Conservation (phyloP, 2,329 filamentous ascomycete species). For the Beauveria sp. region DNA sequence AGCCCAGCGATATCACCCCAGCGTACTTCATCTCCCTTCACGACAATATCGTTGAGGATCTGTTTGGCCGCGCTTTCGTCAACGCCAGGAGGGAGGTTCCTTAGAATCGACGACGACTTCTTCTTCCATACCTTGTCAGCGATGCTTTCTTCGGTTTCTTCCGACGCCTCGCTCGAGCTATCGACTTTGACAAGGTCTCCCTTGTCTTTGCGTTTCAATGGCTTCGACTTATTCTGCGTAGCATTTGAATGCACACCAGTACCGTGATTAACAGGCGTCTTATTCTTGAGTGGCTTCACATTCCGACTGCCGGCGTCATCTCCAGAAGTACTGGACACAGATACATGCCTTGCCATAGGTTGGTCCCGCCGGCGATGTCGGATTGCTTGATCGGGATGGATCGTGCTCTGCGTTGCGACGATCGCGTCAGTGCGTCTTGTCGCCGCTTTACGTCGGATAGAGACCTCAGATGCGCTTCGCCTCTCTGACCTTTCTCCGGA, state of each 20-base stretch:
- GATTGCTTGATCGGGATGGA: conserved; percentile 14
- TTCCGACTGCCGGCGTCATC: conserved; percentile 13
- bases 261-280: background rate
- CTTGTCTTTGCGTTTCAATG: conserved; percentile 24
- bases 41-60: conserved; percentile 91
- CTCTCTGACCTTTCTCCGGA: conserved; percentile 6
- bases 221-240: background rate
- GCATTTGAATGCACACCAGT: background rate
- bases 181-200: conserved; percentile 30
- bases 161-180: conserved; percentile 39
- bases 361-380: conserved; percentile 16
- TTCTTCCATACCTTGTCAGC: conserved; percentile 50
- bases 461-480: background rate
- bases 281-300: conserved; percentile 1
- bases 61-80: conserved; percentile 79
- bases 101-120: conserved; percentile 58
- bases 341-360: conserved; percentile 3
- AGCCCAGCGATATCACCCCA: conserved; percentile 92
- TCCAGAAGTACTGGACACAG: conserved; percentile 16
- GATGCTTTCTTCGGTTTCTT: conserved; percentile 31
- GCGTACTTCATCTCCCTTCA: conserved; percentile 87
- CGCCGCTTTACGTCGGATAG: conserved; percentile 14
- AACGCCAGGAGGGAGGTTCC: conserved; percentile 71
- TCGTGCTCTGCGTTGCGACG: conserved; percentile 11
- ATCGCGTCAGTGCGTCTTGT: conserved; percentile 12